Base-by-base conservation (phyloP, 1,139 yeast species). In the Yamadazyma kanchanaburiensis region DNA sequence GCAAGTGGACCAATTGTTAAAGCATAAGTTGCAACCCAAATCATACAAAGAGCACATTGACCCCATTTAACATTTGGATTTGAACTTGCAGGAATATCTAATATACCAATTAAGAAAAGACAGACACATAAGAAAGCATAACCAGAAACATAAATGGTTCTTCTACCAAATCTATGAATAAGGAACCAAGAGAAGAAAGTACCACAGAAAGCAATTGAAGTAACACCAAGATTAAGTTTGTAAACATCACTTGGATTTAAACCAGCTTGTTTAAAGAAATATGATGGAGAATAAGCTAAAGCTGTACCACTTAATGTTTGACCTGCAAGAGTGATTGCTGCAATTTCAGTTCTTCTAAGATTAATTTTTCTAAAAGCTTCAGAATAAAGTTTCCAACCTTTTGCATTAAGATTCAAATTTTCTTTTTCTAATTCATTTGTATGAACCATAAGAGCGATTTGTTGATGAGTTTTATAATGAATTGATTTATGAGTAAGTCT, bases 51-150 rank as follows among this genome's bases (percentile, higher is more conserved):
- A 15, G 38, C 54, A 13, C 51, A 45, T 33, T 51, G 56, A 7
- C 42, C 53, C 57, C 57, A 51, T 34, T 45, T 42, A 7, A 50
- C 36, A 2, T 13, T 14, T 6, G 39, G 38, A 13, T 38, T 31
- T 6, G 39, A 26, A 29, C 40, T 49, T 6, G 42, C 42, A n/a
- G 54, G 52, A 11, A 39, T 34, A 27, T 70, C 71, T 38, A 68
- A 58, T 15, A 65, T 60, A 28, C 66, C 70, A 30, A 32, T 45
- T 69, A 62, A 53, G 10, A 64, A 73, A 65, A 74, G 68, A 19
- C 52, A 49, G 4, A 53, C 41, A 4, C 38, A 25, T 9, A 55
- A 37, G 11, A 39, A 31, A 5, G 37, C 20, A 8, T 42, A 32
- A 14, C 69, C 67, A 11, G 43, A 34, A 5, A 44, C 33, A 24